These are phyloP conservation scores for Suhomyces vadensis DNA, from an alignment of 805 yeast species.

Conservation along the genomic window DNA sequence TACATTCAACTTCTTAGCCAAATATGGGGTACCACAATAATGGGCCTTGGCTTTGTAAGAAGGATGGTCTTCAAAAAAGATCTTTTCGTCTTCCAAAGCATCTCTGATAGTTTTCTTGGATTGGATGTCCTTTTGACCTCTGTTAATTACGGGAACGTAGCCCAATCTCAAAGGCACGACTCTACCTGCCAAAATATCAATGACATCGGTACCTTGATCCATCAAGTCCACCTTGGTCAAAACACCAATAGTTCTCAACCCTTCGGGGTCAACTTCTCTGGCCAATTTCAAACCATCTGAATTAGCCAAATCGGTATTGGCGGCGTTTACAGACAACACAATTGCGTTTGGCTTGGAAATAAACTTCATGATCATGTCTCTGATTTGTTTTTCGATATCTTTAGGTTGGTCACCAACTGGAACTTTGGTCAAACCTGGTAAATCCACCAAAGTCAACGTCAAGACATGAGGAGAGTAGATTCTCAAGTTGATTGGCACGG, in stretches of 20 bases:
- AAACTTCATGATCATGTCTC: slow-evolving; percentile 89
- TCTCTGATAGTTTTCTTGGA: slow-evolving; percentile 80
- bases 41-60: slow-evolving; percentile 91
- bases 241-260: slow-evolving; percentile 93
- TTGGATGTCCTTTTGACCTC: slow-evolving; percentile 97
- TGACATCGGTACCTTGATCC: slow-evolving; percentile 98
- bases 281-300: slow-evolving; percentile 96
- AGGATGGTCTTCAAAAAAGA: slow-evolving; percentile 84
- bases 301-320: slow-evolving; percentile 95
- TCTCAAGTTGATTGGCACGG: slow-evolving; percentile 90
- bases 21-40: slow-evolving; percentile 97
- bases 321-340: slow-evolving; percentile 78
- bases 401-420: slow-evolving; percentile 99
- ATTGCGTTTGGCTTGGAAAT: slow-evolving; percentile 95
- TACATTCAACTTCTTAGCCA: slow-evolving; percentile 87
- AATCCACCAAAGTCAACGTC: slow-evolving; percentile 90
- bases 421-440: slow-evolving; percentile 96
- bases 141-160: slow-evolving; percentile 79
- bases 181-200: slow-evolving; percentile 92
- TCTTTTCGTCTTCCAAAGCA: slow-evolving; percentile 78
- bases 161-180: slow-evolving; percentile 95
- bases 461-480: slow-evolving; percentile 92
- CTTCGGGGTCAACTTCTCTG: slow-evolving; percentile 97
- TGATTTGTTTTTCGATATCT: slow-evolving; percentile 92
- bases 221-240: slow-evolving; percentile 93